Evolutionary conservation across 371 early-diverging fungal genomes (phyloP), one percentile per base, ranked within the genome.

Genomic region (Choanephora cucurbitarum): DNA sequence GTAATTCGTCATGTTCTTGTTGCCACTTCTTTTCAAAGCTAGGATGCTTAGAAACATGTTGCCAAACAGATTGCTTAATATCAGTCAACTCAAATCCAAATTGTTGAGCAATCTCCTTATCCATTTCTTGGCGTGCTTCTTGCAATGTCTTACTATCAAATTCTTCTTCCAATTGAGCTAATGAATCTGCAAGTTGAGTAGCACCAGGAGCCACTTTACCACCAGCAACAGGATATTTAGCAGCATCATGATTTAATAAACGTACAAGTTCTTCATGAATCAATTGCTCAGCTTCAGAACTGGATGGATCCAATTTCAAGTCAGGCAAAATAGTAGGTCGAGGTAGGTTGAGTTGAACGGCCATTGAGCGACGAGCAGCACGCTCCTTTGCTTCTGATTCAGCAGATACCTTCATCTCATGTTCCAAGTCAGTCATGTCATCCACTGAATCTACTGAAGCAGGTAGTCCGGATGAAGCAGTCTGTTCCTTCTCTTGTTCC

Each of bases 341-440:
- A 21, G 94, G 95, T 33, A 96, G 70, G 17, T 76, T 79, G 1
- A 80, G 80, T 72, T 93, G 90, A 8, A 95, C 85, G 22, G 85
- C 84, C 55, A 84, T 80, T 13, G 89, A 89, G 32, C 91, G 89
- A 47, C 85, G 87, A 32, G 67, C 67, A 17, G 78, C 50, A 21
- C 74, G 71, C 17, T 81, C 81, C 45, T 75, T 60, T 23, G 81
- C 84, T 58, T 76, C 64, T 39, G 41, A 22, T 43, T 70, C 72
- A 6, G 57, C 71, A 6, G 40, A 31, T 48, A 75, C 79, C 44
- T 79, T 80, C 37, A 70, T 55, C 15, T 82, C 82, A 31, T 68
- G 71, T 43, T 88, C 89, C 18, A 84, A 67, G 44, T 93, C 93
- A 8, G 77, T 85, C 56, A 83, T 85, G 61, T 91, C 91, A 45